Percentiles rank a stretch among this genome's conserved stretches.
phyloP scores from a whole-genome alignment of 371 early-diverging fungal species.

The Lichtheimia ramosa region DNA sequence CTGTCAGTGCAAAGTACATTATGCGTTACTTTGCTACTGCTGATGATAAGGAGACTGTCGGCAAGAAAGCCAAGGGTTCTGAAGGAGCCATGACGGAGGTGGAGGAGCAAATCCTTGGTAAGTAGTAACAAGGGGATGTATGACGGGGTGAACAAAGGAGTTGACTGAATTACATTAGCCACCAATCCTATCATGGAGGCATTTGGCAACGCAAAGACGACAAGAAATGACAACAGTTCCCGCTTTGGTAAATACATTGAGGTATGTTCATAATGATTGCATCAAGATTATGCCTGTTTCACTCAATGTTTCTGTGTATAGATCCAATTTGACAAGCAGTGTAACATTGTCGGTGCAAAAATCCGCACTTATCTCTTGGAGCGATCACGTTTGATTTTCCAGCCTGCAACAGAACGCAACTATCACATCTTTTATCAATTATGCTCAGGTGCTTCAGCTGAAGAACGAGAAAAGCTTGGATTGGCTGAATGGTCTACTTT shows the following conservation, averaged over 20 bases:
- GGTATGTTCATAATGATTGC: conserved; percentile 22
- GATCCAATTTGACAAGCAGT: conserved; percentile 79
- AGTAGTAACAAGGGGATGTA: conserved; percentile 2
- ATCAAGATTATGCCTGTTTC: no score
- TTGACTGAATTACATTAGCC: conserved; percentile 38
- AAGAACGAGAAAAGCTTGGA: conserved; percentile 74
- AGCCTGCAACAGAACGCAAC: conserved; percentile 94
- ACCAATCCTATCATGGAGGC: conserved; percentile 99
- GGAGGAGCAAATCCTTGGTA: conserved; percentile 78
- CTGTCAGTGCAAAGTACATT: conserved; percentile 94
- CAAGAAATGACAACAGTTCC: conserved; percentile 97
- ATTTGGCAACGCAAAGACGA: conserved; percentile 99
- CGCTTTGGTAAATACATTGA: conserved; percentile 99
- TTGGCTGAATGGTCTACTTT: conserved; percentile 74
- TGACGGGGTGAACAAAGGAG: background rate
- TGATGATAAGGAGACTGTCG: conserved; percentile 61
- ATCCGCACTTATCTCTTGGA: conserved; percentile 98
- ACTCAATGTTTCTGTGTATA: conserved; percentile 11
- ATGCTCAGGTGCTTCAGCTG: conserved; percentile 82
- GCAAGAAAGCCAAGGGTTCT: conserved; percentile 32
- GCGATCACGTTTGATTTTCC: conserved; percentile 93
- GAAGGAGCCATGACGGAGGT: conserved; percentile 69
- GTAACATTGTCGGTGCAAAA: conserved; percentile 91
- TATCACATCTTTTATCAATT: conserved; percentile 99
- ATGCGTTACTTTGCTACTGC: conserved; percentile 98